Evolutionary conservation across 441 rosid species (phyloP).

Genomic region (Raphanus hybrid): DNA sequence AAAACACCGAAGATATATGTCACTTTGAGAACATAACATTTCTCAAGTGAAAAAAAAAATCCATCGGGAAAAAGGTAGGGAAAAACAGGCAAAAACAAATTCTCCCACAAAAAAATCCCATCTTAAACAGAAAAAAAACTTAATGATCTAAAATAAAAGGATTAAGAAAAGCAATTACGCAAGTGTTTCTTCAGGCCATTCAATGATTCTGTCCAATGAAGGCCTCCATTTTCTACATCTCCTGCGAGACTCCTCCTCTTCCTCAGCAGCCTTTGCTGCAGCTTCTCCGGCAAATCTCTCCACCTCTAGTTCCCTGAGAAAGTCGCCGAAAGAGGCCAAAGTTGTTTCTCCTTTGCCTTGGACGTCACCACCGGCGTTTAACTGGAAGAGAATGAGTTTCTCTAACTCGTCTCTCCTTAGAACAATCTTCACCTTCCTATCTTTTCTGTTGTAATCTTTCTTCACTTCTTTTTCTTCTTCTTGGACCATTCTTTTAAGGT

Average conservation of each 20-base stretch:
- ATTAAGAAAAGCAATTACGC: constrained; percentile 7
- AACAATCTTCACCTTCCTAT: constrained; percentile 69
- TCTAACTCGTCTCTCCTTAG: constrained; percentile 77
- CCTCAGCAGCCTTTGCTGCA: constrained; percentile 38
- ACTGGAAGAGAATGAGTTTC: constrained; percentile 58
- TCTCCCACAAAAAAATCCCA: constrained; percentile 11
- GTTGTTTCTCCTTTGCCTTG: constrained; percentile 43
- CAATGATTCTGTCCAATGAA: constrained; percentile 68
- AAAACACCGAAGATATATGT: constrained; percentile 33
- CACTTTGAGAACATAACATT: constrained; percentile 30
- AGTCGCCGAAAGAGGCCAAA: constrained; percentile 53
- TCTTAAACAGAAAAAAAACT: constrained; percentile 14
- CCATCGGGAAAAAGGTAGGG: constrained; percentile 25
- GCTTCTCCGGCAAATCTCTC: constrained; percentile 50
- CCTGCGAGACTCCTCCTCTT: constrained; percentile 37
- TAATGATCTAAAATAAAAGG: not conserved
- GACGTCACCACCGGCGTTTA: constrained; percentile 39
- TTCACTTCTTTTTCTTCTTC: constrained; percentile 30
- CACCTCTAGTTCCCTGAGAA: constrained; percentile 63
- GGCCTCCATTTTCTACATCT: constrained; percentile 65
- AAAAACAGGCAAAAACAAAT: constrained; percentile 36
- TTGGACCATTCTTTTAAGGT: constrained; percentile 15
- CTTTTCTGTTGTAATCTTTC: constrained; percentile 41
- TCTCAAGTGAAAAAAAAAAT: constrained; percentile 36
- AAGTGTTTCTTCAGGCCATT: constrained; percentile 54